phyloP scores from a whole-genome alignment of 2,329 filamentous ascomycete genomes.

The Colletotrichum incanum region DNA sequence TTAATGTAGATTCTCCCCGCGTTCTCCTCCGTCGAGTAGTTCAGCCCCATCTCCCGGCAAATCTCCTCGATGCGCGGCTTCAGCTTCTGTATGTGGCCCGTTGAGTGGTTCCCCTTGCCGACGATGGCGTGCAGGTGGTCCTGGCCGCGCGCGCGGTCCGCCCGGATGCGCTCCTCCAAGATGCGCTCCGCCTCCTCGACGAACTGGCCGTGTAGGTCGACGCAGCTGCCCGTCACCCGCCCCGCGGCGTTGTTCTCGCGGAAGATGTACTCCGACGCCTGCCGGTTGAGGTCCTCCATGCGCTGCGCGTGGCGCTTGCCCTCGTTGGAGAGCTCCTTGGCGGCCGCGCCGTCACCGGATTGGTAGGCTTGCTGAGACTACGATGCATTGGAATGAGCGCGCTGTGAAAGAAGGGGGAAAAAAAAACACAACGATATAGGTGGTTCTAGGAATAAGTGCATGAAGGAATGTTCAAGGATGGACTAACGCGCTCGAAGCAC shows the following conservation, averaged over 20 bases:
- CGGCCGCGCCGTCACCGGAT: constrained; percentile 84
- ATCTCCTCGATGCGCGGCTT: constrained; percentile 95
- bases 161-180: constrained; percentile 86
- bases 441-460: constrained; percentile 8
- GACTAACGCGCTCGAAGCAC: constrained; percentile 80
- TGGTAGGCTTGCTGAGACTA: constrained; percentile 86
- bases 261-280: constrained; percentile 95
- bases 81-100: constrained; percentile 89
- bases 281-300: constrained; percentile 91
- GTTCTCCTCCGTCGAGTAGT: constrained; percentile 90
- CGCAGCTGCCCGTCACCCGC: constrained; percentile 83
- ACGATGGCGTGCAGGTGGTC: constrained; percentile 94
- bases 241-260: constrained; percentile 90
- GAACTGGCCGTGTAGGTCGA: constrained; percentile 95
- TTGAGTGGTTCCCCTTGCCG: constrained; percentile 92
- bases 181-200: constrained; percentile 96
- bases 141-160: constrained; percentile 81
- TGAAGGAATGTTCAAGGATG: not conserved
- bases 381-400: not conserved
- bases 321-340: constrained; percentile 87
- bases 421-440: not conserved
- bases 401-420: not conserved
- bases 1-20: constrained; percentile 92
- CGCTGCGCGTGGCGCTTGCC: constrained; percentile 87
- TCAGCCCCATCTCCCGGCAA: constrained; percentile 85